Base-by-base conservation (phyloP, 495 filamentous ascomycete genomes). In the Podospora australis region DNA sequence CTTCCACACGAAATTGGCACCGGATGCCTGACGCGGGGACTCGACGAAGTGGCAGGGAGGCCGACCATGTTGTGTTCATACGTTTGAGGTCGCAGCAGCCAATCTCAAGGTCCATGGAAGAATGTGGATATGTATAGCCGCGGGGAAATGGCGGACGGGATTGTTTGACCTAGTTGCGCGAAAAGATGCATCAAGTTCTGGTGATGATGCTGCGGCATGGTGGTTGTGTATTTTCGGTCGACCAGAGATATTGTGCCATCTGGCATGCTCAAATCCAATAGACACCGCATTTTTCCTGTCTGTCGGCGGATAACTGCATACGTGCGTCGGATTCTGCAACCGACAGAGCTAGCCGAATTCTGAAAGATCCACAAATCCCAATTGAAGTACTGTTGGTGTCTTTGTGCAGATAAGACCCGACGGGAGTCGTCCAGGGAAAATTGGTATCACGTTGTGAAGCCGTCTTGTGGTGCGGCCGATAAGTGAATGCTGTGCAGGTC, bases 171-270 rank as follows among this genome's bases (percentile, higher is more conserved):
- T n/a, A n/a, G n/a, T n/a, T n/a, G n/a, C n/a, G n/a, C n/a, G n/a
- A n/a, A n/a, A n/a, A n/a, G n/a, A n/a, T n/a, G n/a, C n/a, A n/a
- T n/a, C n/a, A n/a, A n/a, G n/a, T n/a, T n/a, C n/a, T n/a, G n/a
- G n/a, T n/a, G n/a, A n/a, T n/a, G n/a, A n/a, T 45, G 32, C 29
- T 55, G 45, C 54, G 47, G 62, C 54, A 62, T 56, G 49, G 50
- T 28, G 39, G 52, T 45, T 46, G 34, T 54, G 21, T 41, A 24
- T n/a, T 26, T 50, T 48, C 49, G 57, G 48, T 65, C 52, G 59
- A 65, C 71, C 71, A 71, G 67, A 63, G 58, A 70, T 54, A 64
- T 62, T 21, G 57, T 70, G 71, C 70, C 70, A 74, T 70, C 70
- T 72, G 70, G 71, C 71, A 48, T 62, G 61, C 63, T 52, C 54